A percentile compares a stretch with the other conserved stretches of the same genome.
Conservation (phyloP, 148 eudicot genomes). For the Chenopodium album region DNA sequence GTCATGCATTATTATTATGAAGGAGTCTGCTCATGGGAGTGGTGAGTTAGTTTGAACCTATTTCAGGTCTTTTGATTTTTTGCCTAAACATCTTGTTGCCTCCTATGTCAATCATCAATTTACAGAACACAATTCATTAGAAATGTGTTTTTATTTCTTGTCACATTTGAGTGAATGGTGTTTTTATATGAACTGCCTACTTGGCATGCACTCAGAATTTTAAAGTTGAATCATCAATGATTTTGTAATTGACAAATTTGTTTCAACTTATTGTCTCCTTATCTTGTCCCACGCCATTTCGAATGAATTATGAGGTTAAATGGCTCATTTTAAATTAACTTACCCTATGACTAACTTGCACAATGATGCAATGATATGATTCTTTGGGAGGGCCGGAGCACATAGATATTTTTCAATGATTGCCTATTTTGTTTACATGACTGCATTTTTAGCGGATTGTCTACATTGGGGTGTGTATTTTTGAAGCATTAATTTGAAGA, state of each 20-base stretch:
- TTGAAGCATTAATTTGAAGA: neutral
- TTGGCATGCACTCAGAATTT: neutral
- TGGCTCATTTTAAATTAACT: neutral
- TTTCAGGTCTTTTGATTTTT: slow-evolving; percentile 4
- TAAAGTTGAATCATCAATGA: neutral
- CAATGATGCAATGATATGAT: neutral
- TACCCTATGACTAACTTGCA: neutral
- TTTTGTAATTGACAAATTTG: neutral
- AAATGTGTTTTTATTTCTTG: neutral
- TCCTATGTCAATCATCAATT: neutral
- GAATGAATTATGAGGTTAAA: neutral
- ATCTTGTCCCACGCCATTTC: neutral
- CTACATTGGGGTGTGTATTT: neutral
- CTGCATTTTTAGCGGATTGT: neutral
- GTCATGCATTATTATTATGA: slow-evolving; percentile 98
- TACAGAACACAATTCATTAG: neutral
- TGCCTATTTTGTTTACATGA: neutral
- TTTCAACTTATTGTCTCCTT: neutral
- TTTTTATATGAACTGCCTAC: neutral
- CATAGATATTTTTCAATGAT: neutral
- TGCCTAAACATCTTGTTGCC: neutral
- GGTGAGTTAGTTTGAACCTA: slow-evolving; percentile 41
- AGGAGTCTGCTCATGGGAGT: slow-evolving; percentile 98
- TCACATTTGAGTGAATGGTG: neutral
- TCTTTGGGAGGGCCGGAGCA: neutral